These are phyloP conservation scores for Dissoconium aciculare DNA, from an alignment of 2,329 filamentous ascomycete species.

Conservation along the genomic window DNA sequence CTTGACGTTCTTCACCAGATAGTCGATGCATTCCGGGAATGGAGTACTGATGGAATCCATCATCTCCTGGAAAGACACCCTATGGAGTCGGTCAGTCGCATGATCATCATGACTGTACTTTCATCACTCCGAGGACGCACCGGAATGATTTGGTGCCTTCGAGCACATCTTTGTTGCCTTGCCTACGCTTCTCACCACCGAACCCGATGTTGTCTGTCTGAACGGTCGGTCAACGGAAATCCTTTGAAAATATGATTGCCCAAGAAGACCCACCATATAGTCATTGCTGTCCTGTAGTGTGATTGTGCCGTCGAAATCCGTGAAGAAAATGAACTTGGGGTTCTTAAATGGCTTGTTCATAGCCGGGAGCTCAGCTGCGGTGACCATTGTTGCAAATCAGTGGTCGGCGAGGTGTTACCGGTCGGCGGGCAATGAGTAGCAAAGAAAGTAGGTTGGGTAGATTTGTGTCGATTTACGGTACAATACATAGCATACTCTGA, in stretches of 20 bases:
- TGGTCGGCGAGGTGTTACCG: too few relatives aligned
- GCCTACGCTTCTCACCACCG: conserved; percentile 52
- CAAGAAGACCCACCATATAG: conserved; percentile 36
- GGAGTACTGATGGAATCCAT: conserved; percentile 72
- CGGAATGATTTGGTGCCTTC: conserved; percentile 57
- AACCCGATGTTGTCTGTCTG: conserved; percentile 88
- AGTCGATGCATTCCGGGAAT: conserved; percentile 66
- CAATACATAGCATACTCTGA: too few relatives aligned
- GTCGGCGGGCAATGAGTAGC: too few relatives aligned
- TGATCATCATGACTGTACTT: background rate
- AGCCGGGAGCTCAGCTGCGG: conserved; percentile 27
- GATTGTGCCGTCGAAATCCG: conserved; percentile 95
- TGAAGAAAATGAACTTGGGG: conserved; percentile 94
- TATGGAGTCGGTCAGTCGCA: conserved; percentile 15
- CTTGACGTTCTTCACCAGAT: conserved; percentile 66
- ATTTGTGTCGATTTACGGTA: too few relatives aligned
- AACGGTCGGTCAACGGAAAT: conserved; percentile 41
- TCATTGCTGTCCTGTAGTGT: conserved; percentile 61
- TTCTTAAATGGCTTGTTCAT: conserved; percentile 36
- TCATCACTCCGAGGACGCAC: conserved; percentile 19
- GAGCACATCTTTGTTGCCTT: conserved; percentile 65
- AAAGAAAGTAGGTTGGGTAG: too few relatives aligned
- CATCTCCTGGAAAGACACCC: conserved; percentile 79
- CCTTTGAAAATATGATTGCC: background rate
- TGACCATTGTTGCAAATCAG: background rate